Conservation (phyloP, 2,329 filamentous ascomycete species). For the Aschersonia sp. region DNA sequence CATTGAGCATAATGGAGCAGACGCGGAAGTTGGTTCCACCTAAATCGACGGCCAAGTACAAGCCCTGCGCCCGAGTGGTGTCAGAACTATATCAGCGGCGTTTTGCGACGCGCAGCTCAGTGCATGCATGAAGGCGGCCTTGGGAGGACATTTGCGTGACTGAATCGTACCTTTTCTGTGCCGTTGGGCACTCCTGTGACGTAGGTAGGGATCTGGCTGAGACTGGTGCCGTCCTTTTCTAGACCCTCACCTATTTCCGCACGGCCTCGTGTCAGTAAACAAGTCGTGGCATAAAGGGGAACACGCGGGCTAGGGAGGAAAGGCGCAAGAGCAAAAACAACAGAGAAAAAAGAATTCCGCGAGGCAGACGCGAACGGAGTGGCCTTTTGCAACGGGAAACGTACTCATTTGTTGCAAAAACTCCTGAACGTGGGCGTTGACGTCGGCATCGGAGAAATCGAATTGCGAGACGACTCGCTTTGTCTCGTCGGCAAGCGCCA, state of each 20-base stretch:
- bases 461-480: conserved; percentile 73
- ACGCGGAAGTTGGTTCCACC: conserved; percentile 97
- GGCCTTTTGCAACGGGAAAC: conserved; percentile 7
- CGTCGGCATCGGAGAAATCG: conserved; percentile 63
- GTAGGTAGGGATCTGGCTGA: conserved; percentile 96
- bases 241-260: conserved; percentile 58
- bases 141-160: neutral
- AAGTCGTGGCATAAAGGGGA: neutral
- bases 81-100: neutral
- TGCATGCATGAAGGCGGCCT: neutral
- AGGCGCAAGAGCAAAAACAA: neutral
- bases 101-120: neutral
- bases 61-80: conserved; percentile 41
- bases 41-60: conserved; percentile 95
- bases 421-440: conserved; percentile 69
- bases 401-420: conserved; percentile 74
- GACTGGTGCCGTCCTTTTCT: conserved; percentile 57
- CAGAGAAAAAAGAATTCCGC: neutral
- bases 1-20: conserved; percentile 85
- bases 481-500: conserved; percentile 55
- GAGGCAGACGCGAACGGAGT: too few relatives aligned
- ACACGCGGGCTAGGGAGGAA: neutral
- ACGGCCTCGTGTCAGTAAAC: neutral
- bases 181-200: conserved; percentile 93
- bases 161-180: conserved; percentile 63